Percentiles rank a stretch among this genome's conserved stretches.
Conservation (phyloP, 1,139 yeast species). For the Kurtzmaniella natalensis region DNA sequence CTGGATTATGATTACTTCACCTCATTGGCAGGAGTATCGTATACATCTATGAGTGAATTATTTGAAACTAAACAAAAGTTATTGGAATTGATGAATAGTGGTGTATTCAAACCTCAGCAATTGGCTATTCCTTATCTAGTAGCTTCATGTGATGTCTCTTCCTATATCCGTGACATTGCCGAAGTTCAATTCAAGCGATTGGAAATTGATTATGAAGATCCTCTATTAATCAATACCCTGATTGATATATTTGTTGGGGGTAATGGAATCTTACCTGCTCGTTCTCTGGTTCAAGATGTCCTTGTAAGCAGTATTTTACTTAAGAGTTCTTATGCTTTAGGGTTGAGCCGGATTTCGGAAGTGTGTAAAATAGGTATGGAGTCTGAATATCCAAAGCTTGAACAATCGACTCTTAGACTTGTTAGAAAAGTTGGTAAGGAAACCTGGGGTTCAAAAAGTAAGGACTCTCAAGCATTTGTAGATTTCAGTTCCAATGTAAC, state of each 20-base stretch:
- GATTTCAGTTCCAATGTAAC: slow-evolving; percentile 43
- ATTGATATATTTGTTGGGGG: slow-evolving; percentile 46
- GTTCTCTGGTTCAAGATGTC: slow-evolving; percentile 51
- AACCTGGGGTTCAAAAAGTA: slow-evolving; percentile 5
- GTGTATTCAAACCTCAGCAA: slow-evolving; percentile 32
- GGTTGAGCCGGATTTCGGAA: slow-evolving; percentile 29
- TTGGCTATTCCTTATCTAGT: slow-evolving; percentile 48
- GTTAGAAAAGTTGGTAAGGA: slow-evolving; percentile 48
- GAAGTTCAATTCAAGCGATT: slow-evolving; percentile 49
- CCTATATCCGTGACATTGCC: slow-evolving; percentile 50
- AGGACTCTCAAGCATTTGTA: slow-evolving; percentile 12
- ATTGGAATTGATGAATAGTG: slow-evolving; percentile 33
- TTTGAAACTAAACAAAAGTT: slow-evolving; percentile 37
- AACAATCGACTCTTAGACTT: slow-evolving; percentile 54
- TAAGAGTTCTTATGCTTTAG: slow-evolving; percentile 50
- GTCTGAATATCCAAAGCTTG: slow-evolving; percentile 44
- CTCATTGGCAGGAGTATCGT: slow-evolving; percentile 60
- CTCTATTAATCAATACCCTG: slow-evolving; percentile 37
- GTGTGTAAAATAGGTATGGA: slow-evolving; percentile 55
- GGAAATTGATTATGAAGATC: slow-evolving; percentile 49
- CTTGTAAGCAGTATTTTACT: slow-evolving; percentile 49
- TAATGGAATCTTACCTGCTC: slow-evolving; percentile 47
- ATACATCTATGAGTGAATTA: slow-evolving; percentile 46
- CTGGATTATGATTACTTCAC: slow-evolving; percentile 59
- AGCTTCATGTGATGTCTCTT: slow-evolving; percentile 59